Base-by-base conservation (phyloP, 1,284 basidiomycete genomes). In the Rhodotorula sp. region DNA sequence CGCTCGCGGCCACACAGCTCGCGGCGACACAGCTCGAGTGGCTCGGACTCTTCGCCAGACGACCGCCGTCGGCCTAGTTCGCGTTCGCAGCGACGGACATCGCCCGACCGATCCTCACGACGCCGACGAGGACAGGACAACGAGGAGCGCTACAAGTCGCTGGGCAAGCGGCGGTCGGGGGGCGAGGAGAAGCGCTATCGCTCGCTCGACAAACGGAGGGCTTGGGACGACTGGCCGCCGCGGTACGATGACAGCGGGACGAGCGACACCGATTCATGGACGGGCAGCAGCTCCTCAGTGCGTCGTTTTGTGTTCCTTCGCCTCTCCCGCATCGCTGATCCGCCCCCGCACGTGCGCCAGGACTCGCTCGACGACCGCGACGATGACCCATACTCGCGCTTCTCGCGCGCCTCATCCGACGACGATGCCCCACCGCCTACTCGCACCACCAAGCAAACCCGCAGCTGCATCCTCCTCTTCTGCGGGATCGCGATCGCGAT, bases 401-500 rank as follows among this genome's bases (percentile, higher is more conserved):
- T 23, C 5, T 14, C 56, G 12, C 56, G 21, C 19, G 34, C 13
- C 42, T 7, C 55, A 3, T 7, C 41, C 41, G 27, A 3, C 21
- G 55, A 21, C 41, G 23, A 23, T 2, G 41, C 53, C 8, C 53
- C 19, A 8, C 16, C 53, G 25, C 53, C 34, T 5, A 34, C 34
- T 34, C 42, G 1, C 50, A 54, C 1, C 61, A 45, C 8, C 23
- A 34, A 19, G 12, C 50, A 45, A 10, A 54, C 61, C 0, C 21
- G 25, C 12, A 42, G 25, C 50, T 27, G 42, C 41, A 44, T 67
- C 17, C 17, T 67, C 46, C 53, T 67, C n/a, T 54, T 64, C 44
- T 54, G 67, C 59, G 70, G 70, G 7, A 9, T 67, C 23, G 62
- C 59, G 1, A 25, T 71, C 48, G 66, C 48, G 4, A 27, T 71